A percentile compares a stretch with the other conserved stretches of the same genome.
Evolutionary conservation across 768 basidiomycete genomes (phyloP).

Genomic region (Russula foetens): DNA sequence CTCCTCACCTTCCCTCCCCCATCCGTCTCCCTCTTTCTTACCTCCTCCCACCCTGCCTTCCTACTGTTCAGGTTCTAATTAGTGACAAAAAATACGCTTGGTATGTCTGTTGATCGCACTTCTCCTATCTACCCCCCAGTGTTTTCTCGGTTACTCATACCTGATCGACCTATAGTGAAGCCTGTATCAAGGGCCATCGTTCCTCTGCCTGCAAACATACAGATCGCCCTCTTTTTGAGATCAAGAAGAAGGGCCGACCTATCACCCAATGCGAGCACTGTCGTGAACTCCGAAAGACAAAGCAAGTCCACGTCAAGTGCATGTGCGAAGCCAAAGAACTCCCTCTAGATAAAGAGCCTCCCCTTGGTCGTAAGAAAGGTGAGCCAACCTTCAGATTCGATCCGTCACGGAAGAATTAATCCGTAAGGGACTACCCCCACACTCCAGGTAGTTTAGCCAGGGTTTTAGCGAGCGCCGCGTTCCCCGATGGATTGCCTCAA

Average conservation of each 20-base stretch:
- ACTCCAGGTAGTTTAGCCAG: slow-evolving; percentile 43
- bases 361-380: slow-evolving; percentile 49
- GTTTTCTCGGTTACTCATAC: slow-evolving; percentile 12
- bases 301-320: slow-evolving; percentile 77
- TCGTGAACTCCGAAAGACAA: slow-evolving; percentile 71
- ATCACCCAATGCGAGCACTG: slow-evolving; percentile 86
- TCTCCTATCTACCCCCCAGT: background rate
- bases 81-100: slow-evolving; percentile 71
- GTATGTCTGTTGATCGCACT: slow-evolving; percentile 31
- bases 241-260: slow-evolving; percentile 90
- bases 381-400: slow-evolving; percentile 28
- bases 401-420: slow-evolving; percentile 22
- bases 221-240: slow-evolving; percentile 84
- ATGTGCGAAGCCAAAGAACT: slow-evolving; percentile 39
- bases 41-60: background rate
- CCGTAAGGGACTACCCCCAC: slow-evolving; percentile 24
- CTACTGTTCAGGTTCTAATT: slow-evolving; percentile 48
- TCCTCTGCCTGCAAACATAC: slow-evolving; percentile 83
- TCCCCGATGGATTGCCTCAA: slow-evolving; percentile 69
- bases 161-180: slow-evolving; percentile 46
- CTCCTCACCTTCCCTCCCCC: background rate
- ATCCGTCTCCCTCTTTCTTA: background rate
- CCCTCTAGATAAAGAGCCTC: slow-evolving; percentile 8
- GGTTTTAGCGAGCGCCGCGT: slow-evolving; percentile 64
- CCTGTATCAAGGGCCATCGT: slow-evolving; percentile 92